phyloP scores from a whole-genome alignment of 306 rosid genomes.

The Canavalia gladiata region DNA sequence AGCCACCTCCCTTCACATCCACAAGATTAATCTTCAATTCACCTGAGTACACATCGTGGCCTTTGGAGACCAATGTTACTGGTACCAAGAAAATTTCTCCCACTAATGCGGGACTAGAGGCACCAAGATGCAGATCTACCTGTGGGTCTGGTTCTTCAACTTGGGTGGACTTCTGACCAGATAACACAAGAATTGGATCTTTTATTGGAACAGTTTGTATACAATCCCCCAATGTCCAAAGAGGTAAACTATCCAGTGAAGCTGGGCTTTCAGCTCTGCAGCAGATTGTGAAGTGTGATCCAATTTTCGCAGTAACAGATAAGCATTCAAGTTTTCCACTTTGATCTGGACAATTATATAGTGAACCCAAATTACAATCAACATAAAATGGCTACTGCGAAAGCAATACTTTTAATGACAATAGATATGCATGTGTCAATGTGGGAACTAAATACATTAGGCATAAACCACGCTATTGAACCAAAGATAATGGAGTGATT shows the following conservation, averaged over 20 bases:
- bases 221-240: slow-evolving; percentile 80
- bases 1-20: slow-evolving; percentile 92
- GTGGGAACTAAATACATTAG: slow-evolving; percentile 1
- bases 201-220: slow-evolving; percentile 76
- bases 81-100: slow-evolving; percentile 89
- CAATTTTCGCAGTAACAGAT: slow-evolving; percentile 85
- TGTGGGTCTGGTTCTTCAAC: slow-evolving; percentile 88
- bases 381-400: slow-evolving; percentile 15
- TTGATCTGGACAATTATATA: slow-evolving; percentile 66
- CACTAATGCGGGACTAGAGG: slow-evolving; percentile 86
- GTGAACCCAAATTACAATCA: slow-evolving; percentile 41
- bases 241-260: slow-evolving; percentile 86
- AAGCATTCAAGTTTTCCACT: slow-evolving; percentile 96
- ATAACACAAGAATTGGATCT: slow-evolving; percentile 84
- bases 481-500: slow-evolving; percentile 29
- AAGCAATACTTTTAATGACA: slow-evolving; percentile 39
- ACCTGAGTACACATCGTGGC: slow-evolving; percentile 81
- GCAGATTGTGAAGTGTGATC: slow-evolving; percentile 83
- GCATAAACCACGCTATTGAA: slow-evolving; percentile 28
- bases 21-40: slow-evolving; percentile 97
- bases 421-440: slow-evolving; percentile 36
- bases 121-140: slow-evolving; percentile 81
- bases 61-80: slow-evolving; percentile 78
- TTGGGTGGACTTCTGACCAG: slow-evolving; percentile 87
- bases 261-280: slow-evolving; percentile 98